Base-by-base conservation (phyloP, 768 basidiomycete species). In the Tephrocybe sp. region DNA sequence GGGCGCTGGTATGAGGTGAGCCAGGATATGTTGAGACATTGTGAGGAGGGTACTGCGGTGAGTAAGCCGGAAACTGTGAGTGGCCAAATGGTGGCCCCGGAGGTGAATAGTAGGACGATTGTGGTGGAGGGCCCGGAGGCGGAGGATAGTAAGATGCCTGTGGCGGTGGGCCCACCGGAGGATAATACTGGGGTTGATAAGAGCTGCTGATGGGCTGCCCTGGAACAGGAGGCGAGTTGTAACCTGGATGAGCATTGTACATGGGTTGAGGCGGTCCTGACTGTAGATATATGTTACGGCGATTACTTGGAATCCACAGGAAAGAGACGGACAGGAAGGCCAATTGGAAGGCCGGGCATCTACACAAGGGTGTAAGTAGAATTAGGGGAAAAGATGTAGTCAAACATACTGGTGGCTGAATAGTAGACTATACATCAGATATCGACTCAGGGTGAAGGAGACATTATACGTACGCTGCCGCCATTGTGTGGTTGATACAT, bases 61-160 rank as follows among this genome's bases (percentile, higher is more conserved):
- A 38, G 40, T 40, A 49, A 1, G 24, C 21, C n/a, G 39, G 40
- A 22, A 37, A 30, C 13, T 27, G 47, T 22, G 52, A 39, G 30
- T 18, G 49, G 50, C 19, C 30, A 9, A 52, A 18, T 2, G 39
- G 24, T 28, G 43, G 24, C 11, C 45, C 56, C 5, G 43, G 28
- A 25, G 58, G 55, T 2, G 52, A 43, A 6, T 47, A 28, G 21
- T 53, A 57, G 15, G 49, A 41, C 15, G 40, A 25, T 34, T 49
- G 41, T 32, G 42, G 50, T 15, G 61, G 54, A 30, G 62, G 58
- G 24, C 56, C 60, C 18, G 56, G 56, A 27, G 65, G 59, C 18
- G 59, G 54, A n/a, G 53, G 51, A 45, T 60, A 57, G 16, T 43
- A 15, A 13, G 34, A 38, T 5, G 34, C 4, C 3, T 35, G 36